Conservation (phyloP, 768 basidiomycete species). For the Butyriboletus loyo region DNA sequence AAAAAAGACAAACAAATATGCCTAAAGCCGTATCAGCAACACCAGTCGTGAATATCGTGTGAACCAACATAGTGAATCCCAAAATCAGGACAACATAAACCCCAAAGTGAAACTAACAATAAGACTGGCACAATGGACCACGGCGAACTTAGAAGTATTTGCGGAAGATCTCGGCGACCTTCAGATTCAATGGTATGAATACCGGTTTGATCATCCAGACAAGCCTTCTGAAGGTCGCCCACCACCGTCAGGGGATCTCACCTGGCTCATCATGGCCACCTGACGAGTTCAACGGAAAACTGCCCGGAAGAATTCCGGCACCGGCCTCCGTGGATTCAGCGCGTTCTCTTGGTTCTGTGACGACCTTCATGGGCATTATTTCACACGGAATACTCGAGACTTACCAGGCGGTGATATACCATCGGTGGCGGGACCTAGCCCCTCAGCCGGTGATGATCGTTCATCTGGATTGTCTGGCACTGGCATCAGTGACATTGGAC, state of each 20-base stretch:
- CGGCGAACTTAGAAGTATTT: conserved; percentile 35
- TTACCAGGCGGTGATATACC: conserved; percentile 10
- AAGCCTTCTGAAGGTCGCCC: conserved; percentile 47
- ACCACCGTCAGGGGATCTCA: conserved; percentile 43
- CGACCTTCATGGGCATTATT: conserved; percentile 2
- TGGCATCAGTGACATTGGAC: conserved; percentile 10
- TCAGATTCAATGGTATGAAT: conserved; percentile 42
- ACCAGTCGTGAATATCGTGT: conserved; percentile 12
- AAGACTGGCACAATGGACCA: conserved; percentile 24
- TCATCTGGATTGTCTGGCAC: conserved; percentile 12
- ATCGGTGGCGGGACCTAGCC: not conserved
- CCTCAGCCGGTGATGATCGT: not conserved
- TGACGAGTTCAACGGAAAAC: conserved; percentile 5
- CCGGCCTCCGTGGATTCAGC: not conserved
- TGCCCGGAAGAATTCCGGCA: conserved; percentile 1
- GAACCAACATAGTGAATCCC: conserved; percentile 13
- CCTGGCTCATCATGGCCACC: conserved; percentile 14
- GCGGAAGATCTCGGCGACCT: conserved; percentile 47
- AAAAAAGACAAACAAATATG: conserved; percentile 1
- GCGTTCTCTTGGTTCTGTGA: conserved; percentile 15
- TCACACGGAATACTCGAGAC: conserved; percentile 5
- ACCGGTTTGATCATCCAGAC: conserved; percentile 41
- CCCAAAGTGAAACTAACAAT: conserved; percentile 23
- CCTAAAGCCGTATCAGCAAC: not conserved
- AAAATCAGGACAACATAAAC: conserved; percentile 20